A percentile compares a stretch with the other conserved stretches of the same genome.
phyloP scores from a whole-genome alignment of 371 early-diverging fungal genomes.

The Syncephalastrum sp. region DNA sequence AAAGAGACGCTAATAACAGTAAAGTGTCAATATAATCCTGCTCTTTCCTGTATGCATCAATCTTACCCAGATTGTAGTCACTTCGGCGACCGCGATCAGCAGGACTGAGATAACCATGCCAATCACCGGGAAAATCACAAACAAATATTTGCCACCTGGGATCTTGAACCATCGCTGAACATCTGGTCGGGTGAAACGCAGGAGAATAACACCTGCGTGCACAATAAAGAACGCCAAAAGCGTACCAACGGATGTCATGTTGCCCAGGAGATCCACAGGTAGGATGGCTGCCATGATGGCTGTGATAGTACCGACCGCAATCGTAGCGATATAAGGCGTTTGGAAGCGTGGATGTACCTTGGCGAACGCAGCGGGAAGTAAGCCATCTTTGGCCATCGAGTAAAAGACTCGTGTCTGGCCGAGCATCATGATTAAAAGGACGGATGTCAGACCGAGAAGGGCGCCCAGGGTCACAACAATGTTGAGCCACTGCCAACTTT shows the following conservation, averaged over 20 bases:
- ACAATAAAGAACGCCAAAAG: constrained; percentile 85
- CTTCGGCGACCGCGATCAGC: constrained; percentile 64
- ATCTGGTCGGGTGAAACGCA: constrained; percentile 76
- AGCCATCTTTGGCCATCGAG: constrained; percentile 85
- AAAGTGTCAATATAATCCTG: not conserved
- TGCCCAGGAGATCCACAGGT: constrained; percentile 81
- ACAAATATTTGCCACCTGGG: constrained; percentile 61
- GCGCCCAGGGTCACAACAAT: constrained; percentile 77
- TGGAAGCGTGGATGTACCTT: constrained; percentile 62
- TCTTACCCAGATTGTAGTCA: constrained; percentile 51
- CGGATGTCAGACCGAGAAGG: constrained; percentile 75
- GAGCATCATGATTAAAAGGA: constrained; percentile 71
- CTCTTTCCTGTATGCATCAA: not conserved
- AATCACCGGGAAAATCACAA: constrained; percentile 55
- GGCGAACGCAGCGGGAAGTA: constrained; percentile 71
- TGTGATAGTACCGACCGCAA: constrained; percentile 66
- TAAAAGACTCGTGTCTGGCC: constrained; percentile 89
- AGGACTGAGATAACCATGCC: constrained; percentile 61
- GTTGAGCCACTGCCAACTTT: constrained; percentile 63
- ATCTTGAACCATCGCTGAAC: constrained; percentile 76
- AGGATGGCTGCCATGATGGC: constrained; percentile 73
- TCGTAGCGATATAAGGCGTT: constrained; percentile 76
- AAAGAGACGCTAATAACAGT: constrained; percentile 37
- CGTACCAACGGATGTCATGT: constrained; percentile 86
- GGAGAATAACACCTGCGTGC: constrained; percentile 71